Conservation (phyloP, 192 early-diverging fungal genomes). For the Rhizophagus sp. region DNA sequence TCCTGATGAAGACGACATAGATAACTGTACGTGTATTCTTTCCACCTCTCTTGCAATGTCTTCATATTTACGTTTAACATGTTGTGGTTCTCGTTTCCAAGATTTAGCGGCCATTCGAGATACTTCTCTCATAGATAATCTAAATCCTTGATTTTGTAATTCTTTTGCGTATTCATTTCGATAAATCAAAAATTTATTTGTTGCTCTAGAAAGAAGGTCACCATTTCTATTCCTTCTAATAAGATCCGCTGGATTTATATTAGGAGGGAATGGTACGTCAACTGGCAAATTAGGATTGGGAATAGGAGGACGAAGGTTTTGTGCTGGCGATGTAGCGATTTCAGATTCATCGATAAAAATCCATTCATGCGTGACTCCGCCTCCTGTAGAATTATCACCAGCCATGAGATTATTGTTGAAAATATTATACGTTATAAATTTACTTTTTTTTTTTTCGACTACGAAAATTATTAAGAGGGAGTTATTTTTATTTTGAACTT, state of each 20-base stretch:
- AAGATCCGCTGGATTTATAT: constrained; percentile 24
- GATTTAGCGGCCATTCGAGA: constrained; percentile 15
- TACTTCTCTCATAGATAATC: constrained; percentile 21
- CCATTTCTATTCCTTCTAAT: constrained; percentile 21
- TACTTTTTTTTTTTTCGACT: no score
- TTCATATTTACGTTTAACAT: constrained; percentile 24
- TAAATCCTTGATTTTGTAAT: background rate
- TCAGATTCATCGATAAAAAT: constrained; percentile 23
- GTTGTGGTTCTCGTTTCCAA: constrained; percentile 25
- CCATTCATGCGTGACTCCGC: background rate
- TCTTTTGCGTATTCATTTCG: constrained; percentile 28
- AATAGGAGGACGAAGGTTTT: background rate
- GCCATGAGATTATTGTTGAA: background rate
- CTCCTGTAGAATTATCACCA: background rate
- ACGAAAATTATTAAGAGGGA: no score
- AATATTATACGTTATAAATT: no score
- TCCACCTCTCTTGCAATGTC: constrained; percentile 24
- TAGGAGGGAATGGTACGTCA: constrained; percentile 19
- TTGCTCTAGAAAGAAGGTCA: background rate
- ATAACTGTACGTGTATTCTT: constrained; percentile 17
- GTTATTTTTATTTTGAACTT: no score
- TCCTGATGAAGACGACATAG: background rate
- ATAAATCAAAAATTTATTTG: constrained; percentile 32
- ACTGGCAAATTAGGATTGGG: background rate
- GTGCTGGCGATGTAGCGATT: constrained; percentile 4